phyloP scores from a whole-genome alignment of 225 moss, liverwort and hornwort species.

The Lunularia cruciata region DNA sequence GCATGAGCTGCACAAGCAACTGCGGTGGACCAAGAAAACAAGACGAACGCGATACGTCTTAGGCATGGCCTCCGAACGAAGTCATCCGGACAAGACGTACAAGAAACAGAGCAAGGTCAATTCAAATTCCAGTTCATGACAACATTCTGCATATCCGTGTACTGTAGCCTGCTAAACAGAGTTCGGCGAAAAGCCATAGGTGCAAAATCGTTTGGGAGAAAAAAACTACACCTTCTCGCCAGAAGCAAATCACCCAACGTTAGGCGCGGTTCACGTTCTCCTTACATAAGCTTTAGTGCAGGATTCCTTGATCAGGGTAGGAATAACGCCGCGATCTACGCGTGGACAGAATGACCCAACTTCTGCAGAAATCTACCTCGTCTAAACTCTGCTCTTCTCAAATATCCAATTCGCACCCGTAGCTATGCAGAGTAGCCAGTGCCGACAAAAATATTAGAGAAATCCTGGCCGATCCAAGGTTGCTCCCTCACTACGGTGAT shows the following conservation, averaged over 20 bases:
- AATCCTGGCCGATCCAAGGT: not conserved
- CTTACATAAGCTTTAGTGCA: conserved; percentile 3
- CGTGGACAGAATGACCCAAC: not conserved
- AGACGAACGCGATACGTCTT: too few relatives aligned
- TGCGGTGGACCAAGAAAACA: too few relatives aligned
- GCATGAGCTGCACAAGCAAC: too few relatives aligned
- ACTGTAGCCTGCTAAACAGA: too few relatives aligned
- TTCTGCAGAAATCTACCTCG: not conserved
- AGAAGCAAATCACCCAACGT: not conserved
- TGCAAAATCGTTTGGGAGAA: too few relatives aligned
- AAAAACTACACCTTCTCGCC: conserved; percentile 12
- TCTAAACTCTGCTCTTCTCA: not conserved
- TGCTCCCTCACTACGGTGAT: not conserved
- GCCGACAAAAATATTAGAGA: not conserved
- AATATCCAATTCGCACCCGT: not conserved
- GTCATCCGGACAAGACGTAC: too few relatives aligned
- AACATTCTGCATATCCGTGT: too few relatives aligned
- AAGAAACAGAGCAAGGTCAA: too few relatives aligned
- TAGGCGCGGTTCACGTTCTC: not conserved
- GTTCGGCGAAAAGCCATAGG: too few relatives aligned
- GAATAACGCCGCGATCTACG: not conserved
- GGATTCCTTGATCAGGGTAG: not conserved
- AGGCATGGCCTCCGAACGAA: too few relatives aligned
- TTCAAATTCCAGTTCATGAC: too few relatives aligned
- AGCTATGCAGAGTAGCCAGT: not conserved